Evolutionary conservation across 768 basidiomycete species (phyloP), one percentile per base, ranked within the genome.

Genomic region (Lentinus tigrinus): DNA sequence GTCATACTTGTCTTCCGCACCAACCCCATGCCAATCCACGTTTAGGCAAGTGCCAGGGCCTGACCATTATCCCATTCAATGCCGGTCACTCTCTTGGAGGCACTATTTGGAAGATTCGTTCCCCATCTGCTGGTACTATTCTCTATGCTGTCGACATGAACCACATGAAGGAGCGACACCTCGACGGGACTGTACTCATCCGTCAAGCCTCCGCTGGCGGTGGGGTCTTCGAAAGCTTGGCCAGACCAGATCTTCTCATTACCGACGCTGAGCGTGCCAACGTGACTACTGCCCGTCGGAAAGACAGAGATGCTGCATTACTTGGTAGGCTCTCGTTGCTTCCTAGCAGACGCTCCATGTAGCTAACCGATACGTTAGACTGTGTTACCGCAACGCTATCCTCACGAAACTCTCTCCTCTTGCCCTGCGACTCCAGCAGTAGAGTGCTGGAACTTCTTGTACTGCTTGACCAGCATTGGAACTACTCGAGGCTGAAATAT

Each of bases 91-190:
- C 93, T 0, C 82, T 99, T 16, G 97, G 97, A 59, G 97, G 96
- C 43, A 93, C 95, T 5, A 91, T 99, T 62, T 98, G 95, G 95
- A 98, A 98, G 70, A 90, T 99, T 60, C 87, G 97, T n/a, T 98
- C 95, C 0, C 95, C 97, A 2, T 94, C 95, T 0, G 92, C 93
- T 11, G 96, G 95, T 3, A 98, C 97, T 3, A 89, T 98, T 34
- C 77, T 98, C 24, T 98, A 99, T 69, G 95, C 95, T 9, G 92
- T 98, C 17, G 85, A 94, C 64, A 80, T 98, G 77, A 98, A 98
- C 71, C 97, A 99, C 72, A 95, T 93, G 83, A 84, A 85, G 53
- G 97, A 99, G 70, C 85, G 95, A 36, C 96, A 98, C 75, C 79
- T 99, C 28, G 95, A 98, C 63, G 94, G 94, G 36, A 95, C 95